Percentiles rank a stretch among this genome's conserved stretches.
phyloP scores from a whole-genome alignment of 1,284 basidiomycete genomes.

The Exobasidium cylindrosporum region DNA sequence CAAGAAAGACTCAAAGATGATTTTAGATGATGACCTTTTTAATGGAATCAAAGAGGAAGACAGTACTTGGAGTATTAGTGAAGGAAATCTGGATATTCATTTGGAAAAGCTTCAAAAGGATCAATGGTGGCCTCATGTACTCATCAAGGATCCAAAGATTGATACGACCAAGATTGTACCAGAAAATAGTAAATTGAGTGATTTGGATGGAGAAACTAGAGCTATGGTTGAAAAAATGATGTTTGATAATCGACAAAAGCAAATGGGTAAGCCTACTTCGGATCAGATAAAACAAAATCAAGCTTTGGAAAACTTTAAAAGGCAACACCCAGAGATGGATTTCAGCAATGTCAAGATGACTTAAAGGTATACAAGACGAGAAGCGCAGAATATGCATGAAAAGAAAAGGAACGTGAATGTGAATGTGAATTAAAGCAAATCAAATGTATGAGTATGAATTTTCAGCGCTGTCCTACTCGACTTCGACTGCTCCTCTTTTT shows the following conservation, averaged over 20 bases:
- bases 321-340: conserved; percentile 19
- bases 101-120: conserved; percentile 82
- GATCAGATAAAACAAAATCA: conserved; percentile 50
- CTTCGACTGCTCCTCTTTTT: neutral
- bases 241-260: conserved; percentile 98
- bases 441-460: neutral
- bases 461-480: neutral
- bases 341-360: conserved; percentile 21
- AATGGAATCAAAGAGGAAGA: conserved; percentile 92
- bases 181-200: conserved; percentile 89
- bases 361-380: neutral
- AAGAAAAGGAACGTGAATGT: too few relatives aligned
- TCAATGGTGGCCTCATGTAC: conserved; percentile 97
- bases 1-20: conserved; percentile 68
- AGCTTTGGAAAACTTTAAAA: conserved; percentile 18
- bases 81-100: conserved; percentile 65
- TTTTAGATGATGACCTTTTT: conserved; percentile 75
- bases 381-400: too few relatives aligned
- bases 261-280: conserved; percentile 77
- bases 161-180: conserved; percentile 95
- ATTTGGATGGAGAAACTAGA: conserved; percentile 88
- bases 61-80: conserved; percentile 93
- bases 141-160: conserved; percentile 92
- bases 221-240: conserved; percentile 99
- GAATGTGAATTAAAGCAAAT: neutral